Conservation (phyloP, 2,329 filamentous ascomycete genomes). For the Elsinoe australis region DNA sequence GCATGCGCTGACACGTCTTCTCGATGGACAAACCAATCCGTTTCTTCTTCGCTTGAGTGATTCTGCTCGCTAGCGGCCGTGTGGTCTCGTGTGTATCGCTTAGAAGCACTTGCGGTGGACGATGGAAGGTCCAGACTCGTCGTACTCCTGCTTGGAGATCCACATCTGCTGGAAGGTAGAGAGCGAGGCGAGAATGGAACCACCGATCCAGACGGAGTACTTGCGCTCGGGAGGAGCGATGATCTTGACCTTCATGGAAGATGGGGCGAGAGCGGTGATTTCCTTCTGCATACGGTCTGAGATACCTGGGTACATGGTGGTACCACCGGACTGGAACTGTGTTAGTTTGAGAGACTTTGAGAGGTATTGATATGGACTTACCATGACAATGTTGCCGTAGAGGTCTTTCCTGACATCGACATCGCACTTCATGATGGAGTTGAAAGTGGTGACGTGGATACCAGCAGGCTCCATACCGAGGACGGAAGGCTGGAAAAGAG, state of each 20-base stretch:
- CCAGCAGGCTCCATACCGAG: slow-evolving; percentile 96
- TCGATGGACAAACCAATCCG: too few species aligned
- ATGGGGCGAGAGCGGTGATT: slow-evolving; percentile 97
- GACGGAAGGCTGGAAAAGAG: slow-evolving; percentile 98
- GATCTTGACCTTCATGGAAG: slow-evolving; percentile 99
- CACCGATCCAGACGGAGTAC: slow-evolving; percentile 99
- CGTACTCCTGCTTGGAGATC: slow-evolving; percentile 99
- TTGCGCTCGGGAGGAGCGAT: slow-evolving; percentile 99
- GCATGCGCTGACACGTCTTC: too few species aligned
- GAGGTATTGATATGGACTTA: slow-evolving; percentile 47
- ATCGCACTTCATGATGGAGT: slow-evolving; percentile 99
- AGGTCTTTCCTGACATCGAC: slow-evolving; percentile 99
- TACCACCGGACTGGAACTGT: slow-evolving; percentile 87
- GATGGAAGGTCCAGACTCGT: slow-evolving; percentile 98
- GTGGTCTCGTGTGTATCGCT: slow-evolving; percentile 38
- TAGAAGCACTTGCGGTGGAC: slow-evolving; percentile 99
- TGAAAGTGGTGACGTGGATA: slow-evolving; percentile 99
- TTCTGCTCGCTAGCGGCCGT: slow-evolving; percentile 11
- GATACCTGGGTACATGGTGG: slow-evolving; percentile 99
- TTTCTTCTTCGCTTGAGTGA: background rate
- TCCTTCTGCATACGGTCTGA: slow-evolving; percentile 99
- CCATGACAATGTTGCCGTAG: slow-evolving; percentile 99
- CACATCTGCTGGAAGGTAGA: slow-evolving; percentile 99
- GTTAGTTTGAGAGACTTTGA: background rate
- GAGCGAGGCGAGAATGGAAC: slow-evolving; percentile 97